A percentile compares a stretch with the other conserved stretches of the same genome.
Conservation (phyloP, 345 rosid species). For the Acer campestre region DNA sequence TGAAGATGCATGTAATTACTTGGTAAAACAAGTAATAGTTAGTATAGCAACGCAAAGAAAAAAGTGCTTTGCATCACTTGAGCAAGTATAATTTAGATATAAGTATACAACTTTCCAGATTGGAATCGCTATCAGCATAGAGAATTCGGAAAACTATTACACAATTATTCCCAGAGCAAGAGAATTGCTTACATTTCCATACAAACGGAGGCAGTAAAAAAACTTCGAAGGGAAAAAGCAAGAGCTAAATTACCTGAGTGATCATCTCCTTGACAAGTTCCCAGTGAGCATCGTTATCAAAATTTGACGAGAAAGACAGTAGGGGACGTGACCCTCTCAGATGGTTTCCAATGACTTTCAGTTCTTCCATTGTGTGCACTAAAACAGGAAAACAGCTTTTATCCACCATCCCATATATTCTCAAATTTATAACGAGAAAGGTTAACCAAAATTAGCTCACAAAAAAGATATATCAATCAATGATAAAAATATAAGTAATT, state of each 20-base stretch:
- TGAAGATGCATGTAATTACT: background rate
- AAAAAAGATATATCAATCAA: background rate
- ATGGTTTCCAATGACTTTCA: slow-evolving; percentile 96
- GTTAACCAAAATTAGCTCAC: background rate
- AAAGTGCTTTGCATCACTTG: background rate
- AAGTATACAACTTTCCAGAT: background rate
- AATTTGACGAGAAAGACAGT: slow-evolving; percentile 81
- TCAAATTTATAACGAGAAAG: background rate
- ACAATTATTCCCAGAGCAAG: background rate
- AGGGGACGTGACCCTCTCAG: slow-evolving; percentile 84
- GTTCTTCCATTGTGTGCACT: slow-evolving; percentile 97
- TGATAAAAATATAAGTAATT: background rate
- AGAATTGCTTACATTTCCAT: background rate
- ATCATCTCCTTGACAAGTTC: slow-evolving; percentile 90
- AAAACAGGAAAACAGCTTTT: slow-evolving; percentile 26
- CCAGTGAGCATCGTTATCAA: slow-evolving; percentile 87
- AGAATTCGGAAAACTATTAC: background rate
- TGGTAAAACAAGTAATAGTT: background rate
- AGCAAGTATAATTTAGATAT: background rate
- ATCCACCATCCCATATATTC: background rate
- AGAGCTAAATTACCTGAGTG: slow-evolving; percentile 50
- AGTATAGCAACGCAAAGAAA: background rate
- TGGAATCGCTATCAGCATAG: background rate
- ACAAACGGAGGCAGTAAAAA: background rate
- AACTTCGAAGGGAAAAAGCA: background rate